phyloP scores from a whole-genome alignment of 768 basidiomycete genomes.

The Suillus hirtellus region DNA sequence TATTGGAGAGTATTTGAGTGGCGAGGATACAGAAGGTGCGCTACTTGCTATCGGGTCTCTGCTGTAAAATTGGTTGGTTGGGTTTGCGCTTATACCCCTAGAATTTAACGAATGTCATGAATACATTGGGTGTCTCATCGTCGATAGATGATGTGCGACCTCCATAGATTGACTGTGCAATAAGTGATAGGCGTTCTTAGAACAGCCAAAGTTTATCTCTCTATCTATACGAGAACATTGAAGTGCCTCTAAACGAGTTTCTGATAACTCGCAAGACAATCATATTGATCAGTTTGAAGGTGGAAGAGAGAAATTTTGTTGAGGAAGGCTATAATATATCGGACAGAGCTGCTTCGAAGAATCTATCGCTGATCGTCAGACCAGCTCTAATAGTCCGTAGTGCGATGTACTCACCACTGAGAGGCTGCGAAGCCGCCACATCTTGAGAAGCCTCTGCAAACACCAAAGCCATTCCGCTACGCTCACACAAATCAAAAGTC shows the following conservation, averaged over 20 bases:
- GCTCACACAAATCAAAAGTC: background rate
- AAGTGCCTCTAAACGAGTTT: background rate
- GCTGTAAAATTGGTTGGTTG: background rate
- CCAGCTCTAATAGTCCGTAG: background rate
- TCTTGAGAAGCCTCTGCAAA: background rate
- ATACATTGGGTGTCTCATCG: background rate
- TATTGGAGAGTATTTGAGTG: conserved; percentile 45
- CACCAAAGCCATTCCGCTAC: background rate
- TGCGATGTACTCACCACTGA: background rate
- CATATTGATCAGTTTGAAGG: background rate
- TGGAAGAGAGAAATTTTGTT: conserved; percentile 1
- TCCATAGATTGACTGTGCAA: background rate
- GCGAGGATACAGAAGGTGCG: no score
- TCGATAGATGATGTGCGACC: background rate
- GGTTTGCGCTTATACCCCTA: background rate
- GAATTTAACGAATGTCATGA: background rate
- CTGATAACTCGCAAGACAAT: background rate
- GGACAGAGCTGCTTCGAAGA: conserved; percentile 2
- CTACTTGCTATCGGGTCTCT: background rate
- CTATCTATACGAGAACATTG: background rate
- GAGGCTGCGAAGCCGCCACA: background rate
- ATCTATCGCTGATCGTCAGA: background rate
- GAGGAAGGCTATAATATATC: conserved; percentile 1
- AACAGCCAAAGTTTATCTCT: background rate
- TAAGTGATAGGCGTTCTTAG: conserved; percentile 11